phyloP scores from a whole-genome alignment of 305 asterid genomes.

The Lippia alba region DNA sequence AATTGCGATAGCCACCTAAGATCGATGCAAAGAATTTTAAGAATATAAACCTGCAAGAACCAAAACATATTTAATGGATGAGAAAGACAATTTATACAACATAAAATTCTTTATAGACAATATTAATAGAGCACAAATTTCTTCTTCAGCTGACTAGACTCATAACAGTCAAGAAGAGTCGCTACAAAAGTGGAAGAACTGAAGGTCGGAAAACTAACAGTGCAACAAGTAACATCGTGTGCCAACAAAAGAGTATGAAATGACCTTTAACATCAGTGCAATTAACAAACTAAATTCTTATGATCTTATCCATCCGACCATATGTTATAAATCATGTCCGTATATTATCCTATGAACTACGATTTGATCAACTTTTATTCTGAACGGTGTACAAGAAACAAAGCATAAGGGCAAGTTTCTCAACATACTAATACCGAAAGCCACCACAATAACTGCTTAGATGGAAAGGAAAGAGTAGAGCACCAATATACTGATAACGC shows the following conservation, averaged over 20 bases:
- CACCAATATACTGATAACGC: conserved; percentile 13
- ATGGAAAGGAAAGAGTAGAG: conserved; percentile 19
- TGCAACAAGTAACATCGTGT: conserved; percentile 13
- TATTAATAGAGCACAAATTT: conserved; percentile 3
- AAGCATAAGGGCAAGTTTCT: conserved; percentile 23
- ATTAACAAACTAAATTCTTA: conserved; percentile 5
- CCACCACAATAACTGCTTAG: conserved; percentile 8
- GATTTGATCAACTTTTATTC: conserved; percentile 9
- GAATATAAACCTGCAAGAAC: conserved; percentile 82
- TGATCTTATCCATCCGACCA: conserved; percentile 8
- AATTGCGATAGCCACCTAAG: conserved; percentile 98
- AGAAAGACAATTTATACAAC: conserved; percentile 29
- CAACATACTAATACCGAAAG: conserved; percentile 19
- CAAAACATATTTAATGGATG: conserved; percentile 34
- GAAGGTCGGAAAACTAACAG: conserved; percentile 7
- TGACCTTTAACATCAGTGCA: not conserved
- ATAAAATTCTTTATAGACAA: not conserved
- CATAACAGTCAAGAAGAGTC: conserved; percentile 15
- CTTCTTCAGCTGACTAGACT: conserved; percentile 28
- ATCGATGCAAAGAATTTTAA: conserved; percentile 92
- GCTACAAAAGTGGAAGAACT: conserved; percentile 20
- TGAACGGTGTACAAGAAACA: conserved; percentile 14
- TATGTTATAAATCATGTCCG: not conserved
- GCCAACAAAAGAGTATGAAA: not conserved
- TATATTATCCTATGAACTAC: not conserved